phyloP scores from a whole-genome alignment of 208 protist species.

The Leishmania aethiopica region DNA sequence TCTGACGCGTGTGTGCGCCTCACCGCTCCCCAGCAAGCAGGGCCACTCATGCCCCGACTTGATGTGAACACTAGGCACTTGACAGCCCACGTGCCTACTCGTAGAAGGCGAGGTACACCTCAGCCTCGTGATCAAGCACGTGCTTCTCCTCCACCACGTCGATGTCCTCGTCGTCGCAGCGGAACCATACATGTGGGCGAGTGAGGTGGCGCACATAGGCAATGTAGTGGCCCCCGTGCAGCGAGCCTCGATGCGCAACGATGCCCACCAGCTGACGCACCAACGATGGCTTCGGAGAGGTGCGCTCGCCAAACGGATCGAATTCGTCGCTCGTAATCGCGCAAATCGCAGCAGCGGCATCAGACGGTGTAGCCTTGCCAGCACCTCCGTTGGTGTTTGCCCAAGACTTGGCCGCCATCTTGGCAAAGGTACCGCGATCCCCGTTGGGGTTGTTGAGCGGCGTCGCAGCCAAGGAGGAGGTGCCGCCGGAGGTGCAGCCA shows the following conservation, averaged over 20 bases:
- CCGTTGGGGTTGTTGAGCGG: background rate
- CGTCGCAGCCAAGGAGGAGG: conserved; percentile 4
- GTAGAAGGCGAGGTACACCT: conserved; percentile 89
- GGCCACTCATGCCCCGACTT: background rate
- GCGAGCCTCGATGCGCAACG: conserved; percentile 80
- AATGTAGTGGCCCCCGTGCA: conserved; percentile 89
- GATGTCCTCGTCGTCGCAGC: conserved; percentile 86
- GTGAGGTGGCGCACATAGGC: conserved; percentile 73
- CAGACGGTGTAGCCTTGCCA: background rate
- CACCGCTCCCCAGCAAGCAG: background rate
- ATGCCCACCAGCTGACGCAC: conserved; percentile 73
- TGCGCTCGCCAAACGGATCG: conserved; percentile 38
- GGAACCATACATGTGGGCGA: conserved; percentile 74
- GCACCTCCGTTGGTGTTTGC: background rate
- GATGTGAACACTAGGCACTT: background rate
- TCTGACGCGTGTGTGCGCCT: background rate
- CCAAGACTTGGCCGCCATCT: background rate
- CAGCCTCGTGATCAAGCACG: conserved; percentile 51
- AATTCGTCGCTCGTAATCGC: conserved; percentile 30
- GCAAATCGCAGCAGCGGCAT: conserved; percentile 14
- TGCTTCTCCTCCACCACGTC: conserved; percentile 65
- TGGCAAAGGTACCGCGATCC: background rate
- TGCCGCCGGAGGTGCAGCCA: conserved; percentile 9
- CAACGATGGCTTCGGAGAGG: conserved; percentile 35
- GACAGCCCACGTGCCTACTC: conserved; percentile 43